Evolutionary conservation across 805 yeast species (phyloP), one percentile per base, ranked within the genome.

Genomic region (Yamadazyma sp.): DNA sequence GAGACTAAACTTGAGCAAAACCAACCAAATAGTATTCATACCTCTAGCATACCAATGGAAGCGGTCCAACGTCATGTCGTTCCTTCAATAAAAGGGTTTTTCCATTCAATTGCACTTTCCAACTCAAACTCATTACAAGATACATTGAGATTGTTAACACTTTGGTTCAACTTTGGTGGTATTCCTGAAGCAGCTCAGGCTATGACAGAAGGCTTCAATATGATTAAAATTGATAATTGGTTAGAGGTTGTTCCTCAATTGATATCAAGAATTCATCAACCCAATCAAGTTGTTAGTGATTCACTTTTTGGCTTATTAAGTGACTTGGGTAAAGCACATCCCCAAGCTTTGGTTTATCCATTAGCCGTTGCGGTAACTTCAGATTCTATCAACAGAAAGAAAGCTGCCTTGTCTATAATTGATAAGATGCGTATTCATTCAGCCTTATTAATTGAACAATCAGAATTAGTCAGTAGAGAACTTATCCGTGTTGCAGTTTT

Each of bases 121-220:
- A 80, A 76, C 36, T 76, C 94, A 0, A 86, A 85, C 45, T 91
- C 97, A 1, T 63, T 93, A 10, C 98, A 94, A 55, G 98, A 93
- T 58, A 89, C 95, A 1, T 65, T 93, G 36, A 75, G 99, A 46
- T 69, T 93, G 42, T 67, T 94, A 39, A 91, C 98, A 0, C 68
- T 93, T 25, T 93, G 98, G 98, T 88, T 93, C 62, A 85, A 86
- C 19, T 93, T 85, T 63, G 98, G 98, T 55, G 97, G 97, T 20
- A 73, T 85, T 27, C 79, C 86, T 0, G 96, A 88, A 40, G 95
- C 96, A 2, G 85, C 96, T 0, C 81, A 75, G 39, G 95, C 97
- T 0, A 82, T 93, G 75, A 73, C 77, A 27, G 95, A 87, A 50
- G 98, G 99, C 0, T 86, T 91, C 50, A 76, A 79, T 43, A 77